A percentile compares a stretch with the other conserved stretches of the same genome.
Conservation (phyloP, 139 green algal genomes). For the Penium margaritaceum region DNA sequence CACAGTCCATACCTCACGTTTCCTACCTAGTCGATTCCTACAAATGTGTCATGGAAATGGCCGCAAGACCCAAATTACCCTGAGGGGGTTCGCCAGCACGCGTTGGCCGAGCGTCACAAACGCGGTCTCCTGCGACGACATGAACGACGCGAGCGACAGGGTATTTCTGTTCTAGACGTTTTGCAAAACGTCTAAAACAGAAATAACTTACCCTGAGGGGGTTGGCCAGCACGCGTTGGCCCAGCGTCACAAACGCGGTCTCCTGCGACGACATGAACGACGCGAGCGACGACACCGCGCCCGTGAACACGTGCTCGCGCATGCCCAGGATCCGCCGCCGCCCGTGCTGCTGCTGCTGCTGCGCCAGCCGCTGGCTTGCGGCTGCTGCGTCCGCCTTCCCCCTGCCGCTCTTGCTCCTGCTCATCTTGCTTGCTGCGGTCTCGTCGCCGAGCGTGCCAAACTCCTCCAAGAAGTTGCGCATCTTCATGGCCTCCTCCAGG, state of each 20-base stretch:
- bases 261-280: slow-evolving; percentile 41
- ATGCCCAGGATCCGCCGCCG: slow-evolving; percentile 30
- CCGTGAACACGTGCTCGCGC: slow-evolving; percentile 46
- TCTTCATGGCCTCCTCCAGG: slow-evolving; percentile 72
- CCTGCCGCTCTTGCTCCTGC: no score
- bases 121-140: slow-evolving; percentile 31
- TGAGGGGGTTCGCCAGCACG: slow-evolving; percentile 29
- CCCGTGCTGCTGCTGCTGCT: no score
- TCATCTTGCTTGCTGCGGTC: no score
- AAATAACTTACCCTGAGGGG: slow-evolving; percentile 29
- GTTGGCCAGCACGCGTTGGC: slow-evolving; percentile 34
- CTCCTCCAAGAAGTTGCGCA: slow-evolving; percentile 61
- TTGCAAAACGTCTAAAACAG: no score
- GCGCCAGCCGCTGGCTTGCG: no score
- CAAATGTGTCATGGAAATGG: no score
- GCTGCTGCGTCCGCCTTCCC: no score
- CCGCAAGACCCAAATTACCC: no score
- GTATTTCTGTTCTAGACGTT: no score
- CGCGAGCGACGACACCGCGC: slow-evolving; percentile 28
- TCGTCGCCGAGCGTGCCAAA: no score
- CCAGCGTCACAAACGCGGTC: slow-evolving; percentile 41
- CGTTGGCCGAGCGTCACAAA: slow-evolving; percentile 40
- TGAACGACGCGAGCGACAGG: slow-evolving; percentile 23
- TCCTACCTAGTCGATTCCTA: no score
- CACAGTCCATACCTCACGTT: no score